A percentile compares a stretch with the other conserved stretches of the same genome.
These are phyloP conservation scores for Ophiocytium majus DNA, from an alignment of 352 stramenopile genomes.

Conservation along the genomic window DNA sequence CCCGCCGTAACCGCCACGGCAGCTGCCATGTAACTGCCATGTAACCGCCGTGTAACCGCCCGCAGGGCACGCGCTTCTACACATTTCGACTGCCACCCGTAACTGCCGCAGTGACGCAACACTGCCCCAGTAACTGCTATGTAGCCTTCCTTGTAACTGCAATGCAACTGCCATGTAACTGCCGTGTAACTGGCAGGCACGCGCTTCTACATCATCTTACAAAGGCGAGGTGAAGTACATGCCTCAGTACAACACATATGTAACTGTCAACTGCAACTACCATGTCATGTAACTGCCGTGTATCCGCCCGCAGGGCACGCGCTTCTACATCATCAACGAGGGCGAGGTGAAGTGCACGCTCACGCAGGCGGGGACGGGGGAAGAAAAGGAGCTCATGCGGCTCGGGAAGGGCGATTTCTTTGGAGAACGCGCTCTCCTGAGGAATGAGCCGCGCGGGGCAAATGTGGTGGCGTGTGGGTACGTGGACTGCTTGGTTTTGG, in stretches of 20 bases:
- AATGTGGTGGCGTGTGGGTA: slow-evolving; percentile 75
- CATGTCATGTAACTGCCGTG: too few species aligned
- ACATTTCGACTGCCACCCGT: too few species aligned
- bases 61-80: too few species aligned
- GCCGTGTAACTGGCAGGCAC: too few species aligned
- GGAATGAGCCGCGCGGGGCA: slow-evolving; percentile 73
- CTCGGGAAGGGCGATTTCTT: slow-evolving; percentile 83
- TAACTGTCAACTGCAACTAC: slow-evolving; percentile 82
- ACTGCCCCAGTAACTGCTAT: too few species aligned
- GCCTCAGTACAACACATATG: too few species aligned
- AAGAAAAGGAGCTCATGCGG: slow-evolving; percentile 74
- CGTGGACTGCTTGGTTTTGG: slow-evolving; percentile 85
- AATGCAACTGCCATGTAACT: too few species aligned
- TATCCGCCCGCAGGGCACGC: slow-evolving; percentile 22
- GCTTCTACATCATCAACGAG: slow-evolving; percentile 76
- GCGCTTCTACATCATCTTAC: neutral
- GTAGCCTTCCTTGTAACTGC: too few species aligned
- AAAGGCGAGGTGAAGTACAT: neutral
- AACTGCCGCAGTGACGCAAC: too few species aligned
- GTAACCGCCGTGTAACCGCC: too few species aligned
- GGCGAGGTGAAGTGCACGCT: slow-evolving; percentile 48
- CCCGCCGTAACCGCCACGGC: too few species aligned
- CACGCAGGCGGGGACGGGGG: slow-evolving; percentile 35
- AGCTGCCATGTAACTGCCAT: too few species aligned
- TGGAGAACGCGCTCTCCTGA: slow-evolving; percentile 78